Evolutionary conservation across 2,329 filamentous ascomycete species (phyloP), one percentile per base, ranked within the genome.

Genomic region (Basipetospora chlamydospora): DNA sequence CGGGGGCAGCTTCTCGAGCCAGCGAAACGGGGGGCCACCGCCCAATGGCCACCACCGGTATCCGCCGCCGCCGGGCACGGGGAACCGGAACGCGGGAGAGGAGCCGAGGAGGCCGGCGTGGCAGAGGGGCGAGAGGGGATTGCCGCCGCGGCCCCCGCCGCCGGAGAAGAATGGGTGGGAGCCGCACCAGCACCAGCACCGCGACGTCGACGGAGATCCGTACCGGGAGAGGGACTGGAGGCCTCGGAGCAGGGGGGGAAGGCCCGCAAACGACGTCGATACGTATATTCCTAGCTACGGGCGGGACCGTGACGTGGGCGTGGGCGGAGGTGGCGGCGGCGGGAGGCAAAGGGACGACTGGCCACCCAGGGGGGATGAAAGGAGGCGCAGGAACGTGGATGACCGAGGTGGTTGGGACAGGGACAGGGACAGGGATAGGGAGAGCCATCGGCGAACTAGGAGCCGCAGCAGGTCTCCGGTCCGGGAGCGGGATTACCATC

Each of bases 71-170:
- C n/a, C n/a, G n/a, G n/a, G n/a, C n/a, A n/a, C n/a, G 6, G 22
- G 22, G 6, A 23, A 23, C 22, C 23, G 37, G 13, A 39, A 34
- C 41, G 59, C 50, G 35, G 59, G 49, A 15, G 60, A 66, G 12
- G 61, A 64, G 12, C 59, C n/a, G n/a, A n/a, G 66, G 12, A 56
- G 67, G 35, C 69, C 68, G 5, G 67, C 65, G 2, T 74, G 70
- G 70, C 61, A 64, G 31, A 56, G 67, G 37, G 35, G 29, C 8
- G 67, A 70, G n/a, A 60, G 64, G 16, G 63, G 61, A 8, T 49
- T 69, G 10, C 66, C 65, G 3, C 66, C 65, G 4, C 57, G 67
- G 8, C 69, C 67, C 3, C 65, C 68, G 2, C 61, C 63, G n/a
- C 56, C 61, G 6, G 57, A 61, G 42, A 49, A 56, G 43, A 55